phyloP scores from a whole-genome alignment of 2,329 filamentous ascomycete species.

The Rutstroemia sp. region DNA sequence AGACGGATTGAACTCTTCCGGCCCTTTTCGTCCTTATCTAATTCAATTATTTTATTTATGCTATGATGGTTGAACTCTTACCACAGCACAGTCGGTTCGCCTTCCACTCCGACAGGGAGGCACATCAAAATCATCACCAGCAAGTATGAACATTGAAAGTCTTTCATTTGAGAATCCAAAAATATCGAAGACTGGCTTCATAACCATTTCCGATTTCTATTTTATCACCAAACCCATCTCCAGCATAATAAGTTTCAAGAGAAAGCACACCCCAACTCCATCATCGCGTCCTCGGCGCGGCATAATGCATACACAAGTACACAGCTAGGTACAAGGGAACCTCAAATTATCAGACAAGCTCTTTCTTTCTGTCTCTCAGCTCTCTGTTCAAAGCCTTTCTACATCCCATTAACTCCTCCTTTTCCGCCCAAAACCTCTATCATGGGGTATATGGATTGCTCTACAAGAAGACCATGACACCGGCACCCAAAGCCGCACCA shows the following conservation, averaged over 20 bases:
- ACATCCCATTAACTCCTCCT: not conserved
- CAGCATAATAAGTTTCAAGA: not conserved
- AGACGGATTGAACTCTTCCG: too few relatives aligned
- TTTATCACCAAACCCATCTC: not conserved
- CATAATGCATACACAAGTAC: conserved; percentile 1
- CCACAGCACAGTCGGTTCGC: too few relatives aligned
- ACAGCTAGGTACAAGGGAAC: not conserved
- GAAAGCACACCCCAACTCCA: not conserved
- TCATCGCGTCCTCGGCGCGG: conserved; percentile 1
- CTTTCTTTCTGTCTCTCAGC: not conserved
- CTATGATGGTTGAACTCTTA: too few relatives aligned
- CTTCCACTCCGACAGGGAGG: too few relatives aligned
- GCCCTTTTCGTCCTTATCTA: too few relatives aligned
- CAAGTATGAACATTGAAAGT: too few relatives aligned
- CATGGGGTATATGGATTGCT: not conserved
- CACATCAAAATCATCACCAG: too few relatives aligned
- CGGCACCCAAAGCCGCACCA: not conserved
- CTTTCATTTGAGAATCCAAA: too few relatives aligned
- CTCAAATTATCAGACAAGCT: not conserved
- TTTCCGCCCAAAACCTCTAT: not conserved
- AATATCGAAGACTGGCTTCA: too few relatives aligned
- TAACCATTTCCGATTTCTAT: not conserved
- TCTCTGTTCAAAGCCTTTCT: not conserved
- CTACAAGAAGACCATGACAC: not conserved
- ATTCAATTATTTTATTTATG: too few relatives aligned